A percentile compares a stretch with the other conserved stretches of the same genome.
Conservation (phyloP, 2,329 filamentous ascomycete genomes). For the Tolypocladium ovalisporum region DNA sequence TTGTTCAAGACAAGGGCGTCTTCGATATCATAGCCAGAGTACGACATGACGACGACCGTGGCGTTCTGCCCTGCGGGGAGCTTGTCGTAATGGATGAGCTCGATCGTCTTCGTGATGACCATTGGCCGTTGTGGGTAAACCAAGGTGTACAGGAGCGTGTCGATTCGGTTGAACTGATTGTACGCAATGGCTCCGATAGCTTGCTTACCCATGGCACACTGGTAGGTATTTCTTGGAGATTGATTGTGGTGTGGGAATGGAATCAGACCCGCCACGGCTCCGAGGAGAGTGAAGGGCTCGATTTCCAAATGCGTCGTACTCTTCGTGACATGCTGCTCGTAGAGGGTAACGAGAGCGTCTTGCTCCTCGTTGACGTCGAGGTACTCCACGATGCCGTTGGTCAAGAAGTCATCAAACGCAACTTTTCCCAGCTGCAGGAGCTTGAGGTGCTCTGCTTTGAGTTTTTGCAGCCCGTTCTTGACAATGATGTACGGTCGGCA, state of each 20-base stretch:
- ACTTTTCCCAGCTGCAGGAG: conserved; percentile 73
- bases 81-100: conserved; percentile 94
- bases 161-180: conserved; percentile 95
- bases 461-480: conserved; percentile 72
- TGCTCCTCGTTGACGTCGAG: conserved; percentile 98
- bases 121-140: conserved; percentile 97
- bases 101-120: conserved; percentile 94
- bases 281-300: conserved; percentile 92
- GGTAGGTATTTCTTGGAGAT: conserved; percentile 95
- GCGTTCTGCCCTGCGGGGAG: conserved; percentile 94
- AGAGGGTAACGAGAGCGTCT: conserved; percentile 84
- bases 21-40: conserved; percentile 98
- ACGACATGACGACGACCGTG: conserved; percentile 98
- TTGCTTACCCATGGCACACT: conserved; percentile 99
- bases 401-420: conserved; percentile 90
- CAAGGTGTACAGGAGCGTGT: conserved; percentile 90
- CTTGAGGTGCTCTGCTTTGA: conserved; percentile 68
- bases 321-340: conserved; percentile 72
- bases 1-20: conserved; percentile 96
- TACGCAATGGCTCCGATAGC: conserved; percentile 96
- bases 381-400: conserved; percentile 85
- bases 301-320: conserved; percentile 93
- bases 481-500: conserved; percentile 94
- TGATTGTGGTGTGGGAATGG: conserved; percentile 99
- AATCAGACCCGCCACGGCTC: conserved; percentile 90